A percentile compares a stretch with the other conserved stretches of the same genome.
These are phyloP conservation scores for Ilyonectria mors-panacis DNA, from an alignment of 2,329 filamentous ascomycete genomes.

Conservation along the genomic window DNA sequence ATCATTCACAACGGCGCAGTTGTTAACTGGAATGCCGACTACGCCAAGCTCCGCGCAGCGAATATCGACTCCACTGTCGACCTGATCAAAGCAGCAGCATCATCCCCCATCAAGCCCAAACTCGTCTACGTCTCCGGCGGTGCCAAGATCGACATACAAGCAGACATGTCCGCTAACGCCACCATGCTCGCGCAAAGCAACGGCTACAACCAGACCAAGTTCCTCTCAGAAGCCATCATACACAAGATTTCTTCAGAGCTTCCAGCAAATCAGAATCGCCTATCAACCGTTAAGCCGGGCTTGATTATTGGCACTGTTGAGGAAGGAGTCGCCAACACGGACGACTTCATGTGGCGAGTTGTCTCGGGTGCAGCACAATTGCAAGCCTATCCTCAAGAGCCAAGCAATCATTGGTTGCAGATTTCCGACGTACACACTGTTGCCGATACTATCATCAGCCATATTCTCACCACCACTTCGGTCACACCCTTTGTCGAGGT, in stretches of 20 bases:
- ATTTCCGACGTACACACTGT: constrained; percentile 15
- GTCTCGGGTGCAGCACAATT: constrained; percentile 16
- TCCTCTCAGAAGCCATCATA: constrained; percentile 35
- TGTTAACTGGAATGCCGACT: constrained; percentile 86
- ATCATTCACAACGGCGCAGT: constrained; percentile 86
- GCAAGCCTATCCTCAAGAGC: constrained; percentile 20
- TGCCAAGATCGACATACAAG: constrained; percentile 10
- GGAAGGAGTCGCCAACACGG: constrained; percentile 35
- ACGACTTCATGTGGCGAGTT: constrained; percentile 38
- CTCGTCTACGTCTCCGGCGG: constrained; percentile 47
- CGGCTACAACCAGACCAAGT: constrained; percentile 35
- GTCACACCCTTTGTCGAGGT: constrained; percentile 12
- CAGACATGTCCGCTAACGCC: neutral
- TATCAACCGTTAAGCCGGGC: constrained; percentile 39
- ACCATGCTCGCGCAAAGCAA: constrained; percentile 6
- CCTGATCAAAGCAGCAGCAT: constrained; percentile 33
- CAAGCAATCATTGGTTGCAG: constrained; percentile 9
- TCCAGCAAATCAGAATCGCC: constrained; percentile 27
- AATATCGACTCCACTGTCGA: constrained; percentile 71
- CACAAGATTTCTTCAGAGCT: constrained; percentile 3
- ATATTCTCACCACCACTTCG: constrained; percentile 9
- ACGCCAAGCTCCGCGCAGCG: constrained; percentile 77
- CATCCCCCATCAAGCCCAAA: constrained; percentile 33
- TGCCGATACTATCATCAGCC: constrained; percentile 9
- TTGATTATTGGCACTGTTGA: constrained; percentile 34